Percentiles rank a stretch among this genome's conserved stretches.
Conservation (phyloP, 169 alveolate genomes). For the Pseudocohnilembus persalinus region DNA sequence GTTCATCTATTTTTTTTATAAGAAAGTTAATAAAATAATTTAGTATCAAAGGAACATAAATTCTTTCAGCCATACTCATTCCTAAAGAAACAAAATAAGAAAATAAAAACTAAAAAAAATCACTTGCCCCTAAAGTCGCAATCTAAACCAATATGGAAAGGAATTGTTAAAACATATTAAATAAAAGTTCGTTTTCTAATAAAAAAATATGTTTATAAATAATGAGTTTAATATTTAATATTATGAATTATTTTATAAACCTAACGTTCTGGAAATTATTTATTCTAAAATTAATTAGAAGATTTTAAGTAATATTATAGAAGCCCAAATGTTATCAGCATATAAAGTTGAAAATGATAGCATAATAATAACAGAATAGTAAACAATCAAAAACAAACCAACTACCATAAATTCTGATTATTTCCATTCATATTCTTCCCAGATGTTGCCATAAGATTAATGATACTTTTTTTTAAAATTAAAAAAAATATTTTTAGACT, state of each 20-base stretch:
- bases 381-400: too few relatives aligned
- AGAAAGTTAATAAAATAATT: too few relatives aligned
- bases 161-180: too few relatives aligned
- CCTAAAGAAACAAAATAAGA: neutral
- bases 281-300: neutral
- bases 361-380: neutral
- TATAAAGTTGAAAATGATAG: neutral
- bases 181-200: neutral
- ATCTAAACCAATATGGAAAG: neutral
- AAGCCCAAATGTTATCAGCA: neutral
- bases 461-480: neutral
- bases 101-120: too few relatives aligned
- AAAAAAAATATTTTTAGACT: neutral
- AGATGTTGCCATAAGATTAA: neutral
- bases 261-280: too few relatives aligned
- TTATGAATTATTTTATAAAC: neutral
- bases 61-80: neutral
- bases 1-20: too few relatives aligned
- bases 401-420: neutral
- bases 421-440: neutral
- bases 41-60: neutral
- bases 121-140: neutral
- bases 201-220: too few relatives aligned
- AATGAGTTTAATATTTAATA: too few relatives aligned
- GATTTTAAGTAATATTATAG: neutral